Evolutionary conservation across 495 filamentous ascomycete species (phyloP), one percentile per base, ranked within the genome.

Genomic region (Podospora pseudopauciseta): DNA sequence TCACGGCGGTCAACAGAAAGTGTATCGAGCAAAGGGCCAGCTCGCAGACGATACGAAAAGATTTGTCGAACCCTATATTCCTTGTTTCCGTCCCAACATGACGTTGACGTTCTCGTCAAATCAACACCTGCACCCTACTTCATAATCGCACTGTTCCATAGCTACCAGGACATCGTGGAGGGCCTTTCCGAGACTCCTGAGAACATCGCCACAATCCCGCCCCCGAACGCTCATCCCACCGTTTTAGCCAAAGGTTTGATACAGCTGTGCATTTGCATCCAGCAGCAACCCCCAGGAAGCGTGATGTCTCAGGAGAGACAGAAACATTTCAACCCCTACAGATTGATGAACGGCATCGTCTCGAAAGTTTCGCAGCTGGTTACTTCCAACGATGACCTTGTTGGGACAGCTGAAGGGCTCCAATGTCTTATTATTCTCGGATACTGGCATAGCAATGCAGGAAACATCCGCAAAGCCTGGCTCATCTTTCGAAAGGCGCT

Each of bases 351-450:
- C 5, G 76, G 72, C 60, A 81, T 80, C 39, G 70, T 82, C n/a
- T 68, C 75, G 9, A 65, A 73, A 0, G 79, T 84, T 18, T 75
- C 74, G 16, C 70, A 79, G 15, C 72, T 80, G 19, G 79, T 86
- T 7, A 80, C 80, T 19, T 83, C 80, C 19, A 81, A 86, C 54
- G 84, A 88, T 60, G 80, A 80, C 56, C 70, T 87, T 0, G 70
- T 86, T 2, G 75, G 74, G n/a, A 83, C 77, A 6, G 73, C 76
- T 18, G 81, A 84, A 65, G 83, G 81, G 11, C 70, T 84, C 3
- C 79, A 85, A 66, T 76, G 76, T 60, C 70, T 85, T 7, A 66
- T 75, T 39, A 64, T 83, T 0, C 68, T 79, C 32, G 71, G 77
- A 4, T 23, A 80, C 30, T 81, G 79, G 69, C 81, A 83, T 60